Percentiles rank a stretch among this genome's conserved stretches.
These are phyloP conservation scores for Eutrema salsugineum DNA, from an alignment of 441 rosid species.

Conservation along the genomic window DNA sequence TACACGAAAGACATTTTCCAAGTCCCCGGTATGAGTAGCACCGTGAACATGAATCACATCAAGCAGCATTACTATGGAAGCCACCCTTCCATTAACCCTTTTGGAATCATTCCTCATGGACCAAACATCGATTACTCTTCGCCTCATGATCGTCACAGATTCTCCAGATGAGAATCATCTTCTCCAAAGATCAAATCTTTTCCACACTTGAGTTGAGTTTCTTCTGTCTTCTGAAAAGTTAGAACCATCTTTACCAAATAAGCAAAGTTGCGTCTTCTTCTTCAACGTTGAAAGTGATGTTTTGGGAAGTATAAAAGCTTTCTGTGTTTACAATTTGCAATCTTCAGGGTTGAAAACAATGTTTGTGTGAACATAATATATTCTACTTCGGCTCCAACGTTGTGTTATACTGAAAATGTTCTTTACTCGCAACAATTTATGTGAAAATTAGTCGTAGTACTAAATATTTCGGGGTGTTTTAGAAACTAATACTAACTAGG, in stretches of 20 bases:
- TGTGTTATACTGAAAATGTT: too few species aligned
- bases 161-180: slow-evolving; percentile 25
- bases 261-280: background rate
- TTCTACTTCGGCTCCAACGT: background rate
- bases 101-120: slow-evolving; percentile 69
- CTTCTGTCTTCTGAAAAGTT: background rate
- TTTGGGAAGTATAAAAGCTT: background rate
- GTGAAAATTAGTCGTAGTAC: too few species aligned
- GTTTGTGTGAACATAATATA: background rate
- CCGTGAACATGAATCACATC: slow-evolving; percentile 78
- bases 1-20: slow-evolving; percentile 81
- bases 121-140: slow-evolving; percentile 58
- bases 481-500: too few species aligned
- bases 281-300: background rate
- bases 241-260: background rate
- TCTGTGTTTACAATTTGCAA: background rate
- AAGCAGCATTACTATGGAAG: slow-evolving; percentile 89
- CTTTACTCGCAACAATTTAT: too few species aligned
- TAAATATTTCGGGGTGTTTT: too few species aligned
- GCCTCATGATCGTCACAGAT: slow-evolving; percentile 61
- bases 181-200: background rate
- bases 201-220: background rate
- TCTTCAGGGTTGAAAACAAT: background rate
- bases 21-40: slow-evolving; percentile 53
- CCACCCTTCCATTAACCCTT: slow-evolving; percentile 72